A percentile compares a stretch with the other conserved stretches of the same genome.
These are phyloP conservation scores for Imleria badia DNA, from an alignment of 768 basidiomycete genomes.

Conservation along the genomic window DNA sequence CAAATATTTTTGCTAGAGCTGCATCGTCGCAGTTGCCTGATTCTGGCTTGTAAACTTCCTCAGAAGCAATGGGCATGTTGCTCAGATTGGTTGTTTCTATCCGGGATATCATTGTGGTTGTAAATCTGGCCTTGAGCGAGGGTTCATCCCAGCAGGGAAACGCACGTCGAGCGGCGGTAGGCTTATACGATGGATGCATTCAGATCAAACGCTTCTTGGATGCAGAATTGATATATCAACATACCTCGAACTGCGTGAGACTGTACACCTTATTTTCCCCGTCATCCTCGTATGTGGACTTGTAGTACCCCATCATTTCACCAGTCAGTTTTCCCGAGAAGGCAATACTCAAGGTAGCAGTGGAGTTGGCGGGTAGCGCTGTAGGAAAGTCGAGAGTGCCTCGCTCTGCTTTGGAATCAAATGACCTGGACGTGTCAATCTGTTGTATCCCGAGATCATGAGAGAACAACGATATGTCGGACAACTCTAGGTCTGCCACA, in stretches of 20 bases:
- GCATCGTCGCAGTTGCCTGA: slow-evolving; percentile 29
- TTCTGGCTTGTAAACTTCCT: slow-evolving; percentile 44
- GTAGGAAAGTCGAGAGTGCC: slow-evolving; percentile 58
- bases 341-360: slow-evolving; percentile 65
- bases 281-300: slow-evolving; percentile 59
- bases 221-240: slow-evolving; percentile 3
- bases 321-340: slow-evolving; percentile 70
- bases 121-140: slow-evolving; percentile 79
- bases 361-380: slow-evolving; percentile 62
- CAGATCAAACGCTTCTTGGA: neutral
- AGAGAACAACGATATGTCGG: slow-evolving; percentile 54
- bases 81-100: slow-evolving; percentile 72
- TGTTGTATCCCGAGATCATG: slow-evolving; percentile 53
- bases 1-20: slow-evolving; percentile 42
- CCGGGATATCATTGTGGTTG: slow-evolving; percentile 77
- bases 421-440: slow-evolving; percentile 41
- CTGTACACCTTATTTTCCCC: slow-evolving; percentile 67
- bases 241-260: slow-evolving; percentile 87
- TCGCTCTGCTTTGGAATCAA: slow-evolving; percentile 67
- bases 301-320: slow-evolving; percentile 84
- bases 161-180: slow-evolving; percentile 79
- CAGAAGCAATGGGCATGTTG: slow-evolving; percentile 82
- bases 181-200: slow-evolving; percentile 39
- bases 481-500: slow-evolving; percentile 56
- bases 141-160: slow-evolving; percentile 97